Evolutionary conservation across 2,329 filamentous ascomycete genomes (phyloP).

Genomic region (Aspergillus costaricaensis): DNA sequence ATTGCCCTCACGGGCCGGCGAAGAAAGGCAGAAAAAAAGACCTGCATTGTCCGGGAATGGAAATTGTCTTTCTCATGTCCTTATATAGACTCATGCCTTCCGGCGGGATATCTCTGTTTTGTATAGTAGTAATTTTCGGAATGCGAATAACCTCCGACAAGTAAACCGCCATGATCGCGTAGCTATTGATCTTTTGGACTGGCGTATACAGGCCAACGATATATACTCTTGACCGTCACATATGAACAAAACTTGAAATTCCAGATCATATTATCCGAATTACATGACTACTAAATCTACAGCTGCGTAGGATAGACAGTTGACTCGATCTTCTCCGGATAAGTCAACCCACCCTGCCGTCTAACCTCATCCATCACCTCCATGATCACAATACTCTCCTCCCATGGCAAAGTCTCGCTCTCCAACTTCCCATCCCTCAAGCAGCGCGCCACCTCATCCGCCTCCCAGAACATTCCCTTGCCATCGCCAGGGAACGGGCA

Average conservation of each 20-base stretch:
- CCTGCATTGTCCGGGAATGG: conserved; percentile 11
- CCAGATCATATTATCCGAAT: no score
- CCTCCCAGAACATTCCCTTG: conserved; percentile 88
- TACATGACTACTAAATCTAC: conserved; percentile 18
- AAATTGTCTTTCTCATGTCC: conserved; percentile 18
- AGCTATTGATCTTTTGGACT: no score
- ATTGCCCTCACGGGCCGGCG: neutral
- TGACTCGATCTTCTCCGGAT: conserved; percentile 68
- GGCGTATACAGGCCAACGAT: no score
- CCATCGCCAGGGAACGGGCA: conserved; percentile 58
- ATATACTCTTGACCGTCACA: no score
- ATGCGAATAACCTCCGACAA: conserved; percentile 7
- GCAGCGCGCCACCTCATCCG: conserved; percentile 74
- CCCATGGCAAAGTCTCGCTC: conserved; percentile 68
- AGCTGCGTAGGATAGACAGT: conserved; percentile 54
- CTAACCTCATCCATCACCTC: conserved; percentile 72
- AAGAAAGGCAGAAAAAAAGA: neutral
- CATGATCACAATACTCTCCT: conserved; percentile 84
- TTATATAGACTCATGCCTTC: conserved; percentile 21
- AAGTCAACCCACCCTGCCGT: conserved; percentile 62
- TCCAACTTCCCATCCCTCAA: conserved; percentile 75
- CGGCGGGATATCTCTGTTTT: conserved; percentile 24
- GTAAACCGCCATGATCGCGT: conserved; percentile 7
- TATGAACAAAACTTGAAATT: no score
- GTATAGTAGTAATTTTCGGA: conserved; percentile 35